Base-by-base conservation (phyloP, 495 filamentous ascomycete species). In the Aspergillus sclerotiicarbonarius region DNA sequence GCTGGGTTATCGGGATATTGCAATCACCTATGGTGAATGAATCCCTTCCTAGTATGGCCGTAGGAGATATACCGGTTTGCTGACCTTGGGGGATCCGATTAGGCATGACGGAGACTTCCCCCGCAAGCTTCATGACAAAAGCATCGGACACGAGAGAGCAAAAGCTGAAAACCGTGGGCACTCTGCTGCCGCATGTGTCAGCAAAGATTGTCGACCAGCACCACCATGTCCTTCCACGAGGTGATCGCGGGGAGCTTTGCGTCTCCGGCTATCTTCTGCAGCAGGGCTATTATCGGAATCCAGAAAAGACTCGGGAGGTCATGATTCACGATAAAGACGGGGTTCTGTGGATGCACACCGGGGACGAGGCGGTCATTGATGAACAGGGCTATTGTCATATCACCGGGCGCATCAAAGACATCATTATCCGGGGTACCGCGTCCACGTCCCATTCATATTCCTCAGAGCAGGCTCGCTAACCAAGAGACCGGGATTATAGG, bases 231-330 rank as follows among this genome's bases (percentile, higher is more conserved):
- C 71, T 87, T 3, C 72, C 76, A 0, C 57, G 75, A 18, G 85
- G 87, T 2, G 71, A 87, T 64, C 71, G 78, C 37, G 91, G 91
- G 15, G 92, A 96, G 71, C 72, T 96, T 5, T 90, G 85, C 0
- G 80, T 90, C 0, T 74, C 78, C 0, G 91, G 91, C 3, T 96
- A 92, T 65, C 71, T 85, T 2, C 76, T 94, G 8, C 91, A 92
- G 84, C 84, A 88, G 65, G 87, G 87, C n/a, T 96, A 96, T 67
- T 96, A 81, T 81, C 79, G 76, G 18, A 88, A 91, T 60, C 71
- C 77, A 46, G 77, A 61, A 43, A 79, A 80, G 53, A 93, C 89
- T 2, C 73, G 67, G 0, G 88, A 91, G 69, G 89, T 86, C 7
- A 76, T 90, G 62, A 62, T 78, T 15, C 5, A n/a, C 19, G 52